phyloP scores from a whole-genome alignment of 2,329 filamentous ascomycete species.

The Apiospora marii region DNA sequence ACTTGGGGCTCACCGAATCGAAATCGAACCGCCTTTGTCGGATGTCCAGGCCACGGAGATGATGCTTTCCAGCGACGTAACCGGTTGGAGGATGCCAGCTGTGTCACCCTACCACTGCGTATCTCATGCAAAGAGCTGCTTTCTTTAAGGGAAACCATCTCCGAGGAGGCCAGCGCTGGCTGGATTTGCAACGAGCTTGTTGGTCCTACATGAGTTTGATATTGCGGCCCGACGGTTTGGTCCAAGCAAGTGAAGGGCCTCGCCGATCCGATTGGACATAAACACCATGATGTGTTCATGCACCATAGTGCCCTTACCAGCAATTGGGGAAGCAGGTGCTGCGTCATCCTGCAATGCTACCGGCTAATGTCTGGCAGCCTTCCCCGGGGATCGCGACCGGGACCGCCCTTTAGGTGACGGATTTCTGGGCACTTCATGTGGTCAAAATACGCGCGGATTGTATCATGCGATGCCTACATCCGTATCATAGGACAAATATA shows the following conservation, averaged over 20 bases:
- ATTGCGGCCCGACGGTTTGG: slow-evolving; percentile 11
- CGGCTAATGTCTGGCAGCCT: neutral
- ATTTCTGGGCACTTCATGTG: neutral
- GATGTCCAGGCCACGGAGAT: neutral
- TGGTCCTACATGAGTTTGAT: neutral
- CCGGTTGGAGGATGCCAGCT: neutral
- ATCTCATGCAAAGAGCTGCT: neutral
- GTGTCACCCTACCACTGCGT: neutral
- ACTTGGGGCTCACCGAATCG: neutral
- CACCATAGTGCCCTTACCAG: slow-evolving; percentile 1
- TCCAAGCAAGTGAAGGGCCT: neutral
- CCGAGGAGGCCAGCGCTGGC: neutral
- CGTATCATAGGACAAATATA: too few species aligned
- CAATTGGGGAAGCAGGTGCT: neutral
- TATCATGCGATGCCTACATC: neutral
- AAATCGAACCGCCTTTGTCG: neutral
- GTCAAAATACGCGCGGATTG: neutral
- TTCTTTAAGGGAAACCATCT: neutral
- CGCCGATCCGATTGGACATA: neutral
- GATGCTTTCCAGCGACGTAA: neutral
- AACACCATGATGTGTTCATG: neutral
- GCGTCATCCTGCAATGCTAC: slow-evolving; percentile 12
- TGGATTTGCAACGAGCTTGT: neutral
- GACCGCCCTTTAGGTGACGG: too few species aligned
- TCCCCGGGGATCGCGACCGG: neutral